Conservation (phyloP, 2,329 filamentous ascomycete genomes). For the Trichoderma sp. region DNA sequence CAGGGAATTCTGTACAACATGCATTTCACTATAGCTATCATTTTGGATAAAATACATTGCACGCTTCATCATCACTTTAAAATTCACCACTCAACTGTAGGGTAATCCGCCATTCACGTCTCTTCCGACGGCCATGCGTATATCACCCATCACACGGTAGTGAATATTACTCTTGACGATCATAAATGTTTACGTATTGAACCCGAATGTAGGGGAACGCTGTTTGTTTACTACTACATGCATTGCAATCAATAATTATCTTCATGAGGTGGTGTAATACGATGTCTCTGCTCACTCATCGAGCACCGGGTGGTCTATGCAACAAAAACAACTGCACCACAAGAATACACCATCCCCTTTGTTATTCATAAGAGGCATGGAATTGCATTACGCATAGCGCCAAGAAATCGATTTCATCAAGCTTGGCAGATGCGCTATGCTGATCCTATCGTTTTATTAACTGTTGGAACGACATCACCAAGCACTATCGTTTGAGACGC, state of each 20-base stretch:
- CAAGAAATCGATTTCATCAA: not conserved
- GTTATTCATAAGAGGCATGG: not conserved
- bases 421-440: not conserved
- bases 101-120: not conserved
- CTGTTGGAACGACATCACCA: not conserved
- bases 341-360: not conserved
- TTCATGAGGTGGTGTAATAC: not conserved
- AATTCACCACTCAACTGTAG: not conserved
- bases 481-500: not conserved
- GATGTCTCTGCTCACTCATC: not conserved
- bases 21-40: not conserved
- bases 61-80: not conserved
- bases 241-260: not conserved
- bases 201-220: not conserved
- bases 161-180: not conserved
- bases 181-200: not conserved
- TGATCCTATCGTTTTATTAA: not conserved
- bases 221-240: not conserved
- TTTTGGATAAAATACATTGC: not conserved
- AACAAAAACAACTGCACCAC: not conserved
- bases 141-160: not conserved
- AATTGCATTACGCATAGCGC: not conserved
- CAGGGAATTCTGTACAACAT: not conserved
- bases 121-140: not conserved
- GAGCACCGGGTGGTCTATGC: fast-evolving